Evolutionary conservation across 352 stramenopile genomes (phyloP).

Genomic region (Hyaloperonospora arabidopsidis): DNA sequence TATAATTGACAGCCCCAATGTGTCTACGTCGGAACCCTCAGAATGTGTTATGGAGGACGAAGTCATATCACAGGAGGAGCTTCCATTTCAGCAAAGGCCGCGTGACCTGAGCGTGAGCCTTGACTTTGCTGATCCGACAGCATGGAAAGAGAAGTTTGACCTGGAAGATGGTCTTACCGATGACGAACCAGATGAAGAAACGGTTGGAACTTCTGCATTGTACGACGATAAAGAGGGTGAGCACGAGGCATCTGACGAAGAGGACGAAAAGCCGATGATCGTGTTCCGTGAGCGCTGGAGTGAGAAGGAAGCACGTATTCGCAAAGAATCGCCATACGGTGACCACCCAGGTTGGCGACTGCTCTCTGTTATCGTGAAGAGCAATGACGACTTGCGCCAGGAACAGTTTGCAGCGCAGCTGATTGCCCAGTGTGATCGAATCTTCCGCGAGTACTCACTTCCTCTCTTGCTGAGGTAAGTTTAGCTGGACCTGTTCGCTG

Average conservation of each 20-base stretch:
- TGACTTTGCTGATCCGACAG: slow-evolving; percentile 60
- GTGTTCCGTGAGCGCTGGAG: slow-evolving; percentile 75
- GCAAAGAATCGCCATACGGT: slow-evolving; percentile 40
- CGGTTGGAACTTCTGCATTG: slow-evolving; percentile 13
- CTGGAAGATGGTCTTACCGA: slow-evolving; percentile 60
- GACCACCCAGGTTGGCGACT: slow-evolving; percentile 59
- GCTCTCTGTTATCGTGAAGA: slow-evolving; percentile 94
- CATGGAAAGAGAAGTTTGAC: slow-evolving; percentile 70
- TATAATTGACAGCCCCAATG: slow-evolving; percentile 9
- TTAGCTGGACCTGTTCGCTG: background rate
- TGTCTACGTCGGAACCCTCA: background rate
- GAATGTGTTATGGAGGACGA: slow-evolving; percentile 10
- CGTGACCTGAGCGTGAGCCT: slow-evolving; percentile 64
- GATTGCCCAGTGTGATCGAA: slow-evolving; percentile 92
- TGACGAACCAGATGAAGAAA: slow-evolving; percentile 35
- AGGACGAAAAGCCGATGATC: slow-evolving; percentile 62
- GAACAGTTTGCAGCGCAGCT: slow-evolving; percentile 97
- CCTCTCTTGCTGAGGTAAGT: slow-evolving; percentile 84
- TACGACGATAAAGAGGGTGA: slow-evolving; percentile 14
- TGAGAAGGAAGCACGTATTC: slow-evolving; percentile 67
- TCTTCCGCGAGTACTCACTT: slow-evolving; percentile 91
- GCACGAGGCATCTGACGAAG: slow-evolving; percentile 21
- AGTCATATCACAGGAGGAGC: slow-evolving; percentile 28
- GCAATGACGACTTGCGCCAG: slow-evolving; percentile 96
- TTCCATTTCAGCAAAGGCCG: slow-evolving; percentile 18